Conservation (phyloP, 306 rosid genomes). For the Betula pendula region DNA sequence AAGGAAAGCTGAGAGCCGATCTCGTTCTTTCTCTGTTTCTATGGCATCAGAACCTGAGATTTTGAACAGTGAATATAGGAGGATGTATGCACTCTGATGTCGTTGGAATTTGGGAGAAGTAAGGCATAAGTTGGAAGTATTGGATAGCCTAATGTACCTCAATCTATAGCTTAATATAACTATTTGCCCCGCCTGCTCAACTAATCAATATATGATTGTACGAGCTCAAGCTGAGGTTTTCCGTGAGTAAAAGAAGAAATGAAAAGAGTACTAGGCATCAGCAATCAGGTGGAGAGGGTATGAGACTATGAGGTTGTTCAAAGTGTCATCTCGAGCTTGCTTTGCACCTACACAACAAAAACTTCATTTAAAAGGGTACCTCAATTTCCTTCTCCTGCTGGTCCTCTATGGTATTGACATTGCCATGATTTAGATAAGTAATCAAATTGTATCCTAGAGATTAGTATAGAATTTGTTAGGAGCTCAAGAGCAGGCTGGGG, state of each 20-base stretch:
- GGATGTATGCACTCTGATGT: constrained; percentile 87
- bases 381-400: not conserved
- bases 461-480: not conserved
- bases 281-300: constrained; percentile 4
- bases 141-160: not conserved
- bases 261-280: not conserved
- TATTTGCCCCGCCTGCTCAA: not conserved
- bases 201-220: constrained; percentile 2
- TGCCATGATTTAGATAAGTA: not conserved
- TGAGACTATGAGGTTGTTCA: constrained; percentile 1
- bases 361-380: not conserved
- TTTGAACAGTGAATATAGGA: constrained; percentile 78
- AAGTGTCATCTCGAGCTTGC: not conserved
- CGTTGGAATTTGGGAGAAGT: constrained; percentile 4
- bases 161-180: not conserved
- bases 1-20: constrained; percentile 51
- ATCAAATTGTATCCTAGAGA: not conserved
- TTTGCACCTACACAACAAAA: not conserved
- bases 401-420: not conserved
- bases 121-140: not conserved
- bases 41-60: constrained; percentile 78
- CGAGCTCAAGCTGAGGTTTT: not conserved
- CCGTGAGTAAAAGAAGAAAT: not conserved
- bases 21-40: constrained; percentile 72
- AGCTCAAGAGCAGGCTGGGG: not conserved